phyloP scores from a whole-genome alignment of 1,284 basidiomycete genomes.

The Irpex sp. region DNA sequence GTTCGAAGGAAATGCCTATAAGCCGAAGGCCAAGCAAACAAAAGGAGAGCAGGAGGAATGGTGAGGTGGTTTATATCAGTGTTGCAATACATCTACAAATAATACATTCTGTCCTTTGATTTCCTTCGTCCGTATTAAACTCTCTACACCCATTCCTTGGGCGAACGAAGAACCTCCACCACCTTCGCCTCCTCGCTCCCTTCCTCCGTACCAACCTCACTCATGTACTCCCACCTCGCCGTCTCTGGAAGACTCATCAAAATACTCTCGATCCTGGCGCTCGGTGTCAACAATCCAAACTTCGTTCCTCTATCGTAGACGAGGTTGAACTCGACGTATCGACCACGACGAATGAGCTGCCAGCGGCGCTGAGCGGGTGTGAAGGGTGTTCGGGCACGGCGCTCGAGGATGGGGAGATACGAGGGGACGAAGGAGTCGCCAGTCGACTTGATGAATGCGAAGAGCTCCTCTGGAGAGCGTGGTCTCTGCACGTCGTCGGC shows the following conservation, averaged over 20 bases:
- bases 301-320: constrained; percentile 86
- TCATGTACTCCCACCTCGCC: constrained; percentile 94
- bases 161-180: constrained; percentile 64
- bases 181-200: constrained; percentile 74
- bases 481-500: constrained; percentile 48
- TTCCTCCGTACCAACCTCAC: constrained; percentile 66
- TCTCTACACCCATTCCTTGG: constrained; percentile 64
- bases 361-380: constrained; percentile 75
- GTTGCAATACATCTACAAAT: not conserved
- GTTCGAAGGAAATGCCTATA: not conserved
- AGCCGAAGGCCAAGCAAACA: not conserved
- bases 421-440: constrained; percentile 84
- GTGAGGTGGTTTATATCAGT: not conserved
- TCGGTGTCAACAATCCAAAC: constrained; percentile 89
- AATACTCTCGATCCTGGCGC: constrained; percentile 90
- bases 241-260: constrained; percentile 90
- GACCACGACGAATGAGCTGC: constrained; percentile 86
- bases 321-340: constrained; percentile 95
- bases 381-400: constrained; percentile 50
- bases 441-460: constrained; percentile 67
- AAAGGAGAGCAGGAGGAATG: not conserved
- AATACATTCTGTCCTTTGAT: not conserved
- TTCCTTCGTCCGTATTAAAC: not conserved
- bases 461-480: constrained; percentile 62
- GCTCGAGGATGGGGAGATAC: constrained; percentile 80